A percentile compares a stretch with the other conserved stretches of the same genome.
Evolutionary conservation across 345 rosid genomes (phyloP).

Genomic region (Reutealis trisperma): DNA sequence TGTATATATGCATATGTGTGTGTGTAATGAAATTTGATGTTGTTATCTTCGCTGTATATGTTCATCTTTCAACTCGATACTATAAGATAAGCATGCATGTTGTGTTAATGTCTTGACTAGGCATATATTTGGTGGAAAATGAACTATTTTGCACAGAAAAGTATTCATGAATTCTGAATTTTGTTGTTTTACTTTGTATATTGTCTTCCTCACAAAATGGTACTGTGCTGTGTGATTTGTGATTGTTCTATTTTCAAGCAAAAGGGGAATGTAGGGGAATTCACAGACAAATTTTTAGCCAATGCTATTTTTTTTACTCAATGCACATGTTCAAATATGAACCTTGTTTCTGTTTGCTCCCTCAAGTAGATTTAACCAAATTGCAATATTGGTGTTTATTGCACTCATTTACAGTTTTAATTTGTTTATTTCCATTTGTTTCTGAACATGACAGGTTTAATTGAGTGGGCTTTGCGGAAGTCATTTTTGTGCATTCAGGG

Average conservation of each 20-base stretch:
- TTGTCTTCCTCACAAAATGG: not conserved
- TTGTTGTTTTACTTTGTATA: not conserved
- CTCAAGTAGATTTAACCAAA: not conserved
- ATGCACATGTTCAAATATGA: not conserved
- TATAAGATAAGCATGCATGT: not conserved
- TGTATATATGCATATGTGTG: too few species aligned
- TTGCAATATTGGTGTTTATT: too few species aligned
- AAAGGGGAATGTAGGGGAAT: not conserved
- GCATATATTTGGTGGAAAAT: not conserved
- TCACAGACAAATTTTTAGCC: not conserved
- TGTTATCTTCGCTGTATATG: not conserved
- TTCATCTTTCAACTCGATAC: too few species aligned
- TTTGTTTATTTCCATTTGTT: not conserved
- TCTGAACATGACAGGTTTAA: slow-evolving; percentile 7
- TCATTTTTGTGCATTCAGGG: slow-evolving; percentile 7
- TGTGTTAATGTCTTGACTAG: not conserved
- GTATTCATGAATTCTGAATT: not conserved
- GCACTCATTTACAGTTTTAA: not conserved
- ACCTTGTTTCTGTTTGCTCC: not conserved
- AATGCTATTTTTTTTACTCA: not conserved
- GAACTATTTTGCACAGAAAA: not conserved
- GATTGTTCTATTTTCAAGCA: not conserved
- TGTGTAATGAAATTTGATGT: not conserved
- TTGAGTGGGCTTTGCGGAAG: not conserved
- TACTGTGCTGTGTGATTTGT: not conserved